These are phyloP conservation scores for Linum trigynum DNA, from an alignment of 345 rosid species.

Conservation along the genomic window DNA sequence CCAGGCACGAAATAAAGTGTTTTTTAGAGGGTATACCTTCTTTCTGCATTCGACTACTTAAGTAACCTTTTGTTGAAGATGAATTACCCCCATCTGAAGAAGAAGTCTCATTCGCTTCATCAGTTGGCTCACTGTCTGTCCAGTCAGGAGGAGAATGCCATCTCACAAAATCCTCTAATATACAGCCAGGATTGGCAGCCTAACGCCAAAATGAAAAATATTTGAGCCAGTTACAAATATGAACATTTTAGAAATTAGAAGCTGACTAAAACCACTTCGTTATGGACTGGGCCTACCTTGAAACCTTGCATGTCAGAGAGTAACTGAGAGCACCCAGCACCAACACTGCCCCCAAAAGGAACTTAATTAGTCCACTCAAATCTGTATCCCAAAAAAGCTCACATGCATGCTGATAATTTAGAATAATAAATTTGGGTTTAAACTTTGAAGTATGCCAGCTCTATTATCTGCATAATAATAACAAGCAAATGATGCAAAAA, in stretches of 20 bases:
- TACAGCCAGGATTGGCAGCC: conserved; percentile 99
- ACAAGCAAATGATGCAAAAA: not conserved
- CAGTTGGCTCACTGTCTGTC: conserved; percentile 47
- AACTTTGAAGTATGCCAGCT: too few relatives aligned
- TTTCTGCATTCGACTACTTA: conserved; percentile 91
- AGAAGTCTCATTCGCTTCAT: conserved; percentile 27
- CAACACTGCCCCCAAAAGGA: conserved; percentile 56
- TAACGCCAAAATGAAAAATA: conserved; percentile 11
- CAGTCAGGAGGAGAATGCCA: conserved; percentile 99
- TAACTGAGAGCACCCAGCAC: conserved; percentile 99
- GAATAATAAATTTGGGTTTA: not conserved
- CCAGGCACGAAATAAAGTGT: not conserved
- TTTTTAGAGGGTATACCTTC: conserved; percentile 46
- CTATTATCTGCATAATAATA: too few relatives aligned
- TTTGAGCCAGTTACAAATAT: conserved; percentile 1
- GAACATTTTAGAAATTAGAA: not conserved
- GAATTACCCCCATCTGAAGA: conserved; percentile 30
- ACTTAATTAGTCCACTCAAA: too few relatives aligned
- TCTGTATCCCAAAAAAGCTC: not conserved
- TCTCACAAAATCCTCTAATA: conserved; percentile 94
- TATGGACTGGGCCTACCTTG: conserved; percentile 43
- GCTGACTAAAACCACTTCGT: conserved; percentile 1
- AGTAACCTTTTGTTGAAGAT: conserved; percentile 53
- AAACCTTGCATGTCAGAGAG: conserved; percentile 99
- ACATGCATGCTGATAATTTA: not conserved